These are phyloP conservation scores for Phytopythium mirpurense DNA, from an alignment of 352 stramenopile species.

Conservation along the genomic window DNA sequence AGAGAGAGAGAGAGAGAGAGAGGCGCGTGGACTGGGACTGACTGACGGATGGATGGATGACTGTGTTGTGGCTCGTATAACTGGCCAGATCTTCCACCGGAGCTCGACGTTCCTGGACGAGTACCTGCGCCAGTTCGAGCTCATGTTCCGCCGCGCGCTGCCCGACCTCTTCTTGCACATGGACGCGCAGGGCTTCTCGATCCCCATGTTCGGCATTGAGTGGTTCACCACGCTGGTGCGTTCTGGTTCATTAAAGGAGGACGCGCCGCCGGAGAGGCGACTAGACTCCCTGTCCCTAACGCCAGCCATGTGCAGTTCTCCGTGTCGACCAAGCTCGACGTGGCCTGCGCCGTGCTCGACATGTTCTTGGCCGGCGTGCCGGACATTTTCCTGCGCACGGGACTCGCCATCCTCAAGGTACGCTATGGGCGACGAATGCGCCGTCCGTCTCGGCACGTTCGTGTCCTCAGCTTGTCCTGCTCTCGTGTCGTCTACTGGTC, in stretches of 20 bases:
- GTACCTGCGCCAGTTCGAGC: constrained; percentile 78
- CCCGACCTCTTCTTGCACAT: constrained; percentile 65
- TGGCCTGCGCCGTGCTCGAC: constrained; percentile 80
- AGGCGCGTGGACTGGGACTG: too few species aligned
- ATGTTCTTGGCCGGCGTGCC: constrained; percentile 77
- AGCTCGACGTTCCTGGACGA: constrained; percentile 83
- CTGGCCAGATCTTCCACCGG: constrained; percentile 77
- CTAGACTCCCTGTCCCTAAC: too few species aligned
- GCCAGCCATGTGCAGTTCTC: too few species aligned
- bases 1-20: too few species aligned
- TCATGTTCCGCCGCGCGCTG: constrained; percentile 62
- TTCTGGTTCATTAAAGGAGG: too few species aligned
- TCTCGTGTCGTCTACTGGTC: too few species aligned
- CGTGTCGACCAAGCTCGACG: constrained; percentile 73
- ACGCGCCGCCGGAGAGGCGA: too few species aligned
- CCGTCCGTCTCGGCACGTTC: too few species aligned
- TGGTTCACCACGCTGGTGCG: constrained; percentile 82
- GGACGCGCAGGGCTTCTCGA: constrained; percentile 54
- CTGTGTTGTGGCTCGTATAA: too few species aligned
- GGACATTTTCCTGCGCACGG: constrained; percentile 78
- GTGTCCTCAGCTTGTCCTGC: too few species aligned
- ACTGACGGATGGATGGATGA: too few species aligned
- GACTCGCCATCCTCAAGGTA: constrained; percentile 74
- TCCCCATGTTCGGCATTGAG: constrained; percentile 84
- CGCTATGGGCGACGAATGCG: too few species aligned